These are phyloP conservation scores for Vigna nakashimae DNA, from an alignment of 306 rosid genomes.

Conservation along the genomic window DNA sequence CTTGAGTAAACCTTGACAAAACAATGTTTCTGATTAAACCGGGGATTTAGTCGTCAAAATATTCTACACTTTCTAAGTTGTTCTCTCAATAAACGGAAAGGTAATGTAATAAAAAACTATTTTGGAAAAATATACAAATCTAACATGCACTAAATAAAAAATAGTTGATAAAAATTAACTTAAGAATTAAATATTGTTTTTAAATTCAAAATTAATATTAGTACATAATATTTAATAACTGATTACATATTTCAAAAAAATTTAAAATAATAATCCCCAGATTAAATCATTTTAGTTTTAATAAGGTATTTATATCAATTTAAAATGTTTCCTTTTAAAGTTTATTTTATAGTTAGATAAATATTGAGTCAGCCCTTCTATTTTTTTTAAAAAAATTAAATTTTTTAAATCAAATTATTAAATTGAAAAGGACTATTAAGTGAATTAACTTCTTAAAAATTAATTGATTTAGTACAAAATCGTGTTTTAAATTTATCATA, in stretches of 20 bases:
- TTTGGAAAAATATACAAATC: no score
- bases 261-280: background rate
- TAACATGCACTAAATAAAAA: no score
- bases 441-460: background rate
- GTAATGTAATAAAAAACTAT: background rate
- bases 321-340: background rate
- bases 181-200: background rate
- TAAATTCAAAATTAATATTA: no score
- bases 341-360: background rate
- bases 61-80: background rate
- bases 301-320: background rate
- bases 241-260: background rate
- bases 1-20: background rate
- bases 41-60: background rate
- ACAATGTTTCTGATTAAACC: conserved; percentile 7
- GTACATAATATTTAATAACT: background rate
- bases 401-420: background rate
- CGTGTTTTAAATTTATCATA: background rate
- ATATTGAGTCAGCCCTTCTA: background rate
- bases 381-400: background rate
- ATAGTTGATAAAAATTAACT: background rate
- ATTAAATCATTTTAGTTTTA: background rate
- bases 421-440: background rate
- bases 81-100: background rate
- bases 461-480: background rate